phyloP scores from a whole-genome alignment of 352 stramenopile genomes.

The Pseudoperonospora humuli region DNA sequence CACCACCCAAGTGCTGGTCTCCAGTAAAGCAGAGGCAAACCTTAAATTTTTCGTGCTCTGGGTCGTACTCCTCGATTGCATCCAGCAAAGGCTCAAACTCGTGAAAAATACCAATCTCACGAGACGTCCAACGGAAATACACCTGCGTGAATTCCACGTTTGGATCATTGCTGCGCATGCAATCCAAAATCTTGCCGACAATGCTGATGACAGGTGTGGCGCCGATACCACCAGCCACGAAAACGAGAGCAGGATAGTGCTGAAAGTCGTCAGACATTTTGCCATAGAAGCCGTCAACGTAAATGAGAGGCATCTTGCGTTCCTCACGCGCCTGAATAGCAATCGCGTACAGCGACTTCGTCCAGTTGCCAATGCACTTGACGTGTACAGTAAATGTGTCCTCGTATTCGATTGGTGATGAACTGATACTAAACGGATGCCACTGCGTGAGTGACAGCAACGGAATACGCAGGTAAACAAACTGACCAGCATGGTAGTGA shows the following conservation, averaged over 20 bases:
- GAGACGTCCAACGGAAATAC: constrained; percentile 82
- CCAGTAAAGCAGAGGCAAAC: constrained; percentile 73
- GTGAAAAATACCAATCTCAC: constrained; percentile 78
- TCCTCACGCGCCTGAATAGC: constrained; percentile 72
- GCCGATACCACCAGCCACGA: constrained; percentile 81
- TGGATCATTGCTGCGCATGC: constrained; percentile 70
- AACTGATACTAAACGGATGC: constrained; percentile 85
- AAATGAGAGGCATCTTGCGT: constrained; percentile 73
- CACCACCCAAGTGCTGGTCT: constrained; percentile 66
- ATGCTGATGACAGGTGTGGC: constrained; percentile 86
- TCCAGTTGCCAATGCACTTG: constrained; percentile 71
- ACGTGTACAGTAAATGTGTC: constrained; percentile 81
- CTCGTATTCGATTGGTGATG: constrained; percentile 76
- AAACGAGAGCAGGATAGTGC: constrained; percentile 72
- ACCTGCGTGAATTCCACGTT: constrained; percentile 62
- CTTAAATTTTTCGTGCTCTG: constrained; percentile 55
- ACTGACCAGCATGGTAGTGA: constrained; percentile 78
- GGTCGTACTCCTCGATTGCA: constrained; percentile 69
- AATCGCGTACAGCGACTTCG: constrained; percentile 63
- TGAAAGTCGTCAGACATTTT: constrained; percentile 81
- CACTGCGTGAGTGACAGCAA: constrained; percentile 67
- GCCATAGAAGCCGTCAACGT: constrained; percentile 78
- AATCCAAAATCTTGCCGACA: constrained; percentile 78
- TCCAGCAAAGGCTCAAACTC: constrained; percentile 77
- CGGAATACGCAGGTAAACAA: constrained; percentile 70